Evolutionary conservation across 371 early-diverging fungal species (phyloP), one percentile per base, ranked within the genome.

Genomic region (Lichtheimia ramosa): DNA sequence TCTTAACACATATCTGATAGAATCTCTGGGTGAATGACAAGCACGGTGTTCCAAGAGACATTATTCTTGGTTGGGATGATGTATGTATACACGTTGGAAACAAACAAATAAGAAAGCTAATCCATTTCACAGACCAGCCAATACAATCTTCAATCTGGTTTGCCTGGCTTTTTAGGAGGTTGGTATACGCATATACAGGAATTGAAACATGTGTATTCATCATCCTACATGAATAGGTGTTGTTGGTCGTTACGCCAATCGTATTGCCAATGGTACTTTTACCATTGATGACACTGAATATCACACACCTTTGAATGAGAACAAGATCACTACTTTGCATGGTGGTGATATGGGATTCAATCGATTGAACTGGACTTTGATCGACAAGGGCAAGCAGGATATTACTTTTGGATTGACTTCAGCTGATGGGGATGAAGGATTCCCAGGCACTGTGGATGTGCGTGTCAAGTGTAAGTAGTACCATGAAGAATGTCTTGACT

Each of bases 21-120:
- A 66, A 66, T 21, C 59, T 66, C 13, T 66, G 61, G 62, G 66
- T 66, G 13, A 46, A 52, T 10, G 66, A 66, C 51, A 66, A 66
- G 48, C 10, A 61, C 16, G 66, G 62, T 43, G 39, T 46, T 14
- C 48, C 21, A 18, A 20, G 58, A 14, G 66, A 66, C 34, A 27
- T 66, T 43, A 54, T 66, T 13, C 51, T 66, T 16, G 66, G 66
- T n/a, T 66, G 62, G 61, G 66, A 66, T 51, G 62, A 66, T 41
- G 62, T 60, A 60, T 13, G 56, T 56, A 6, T 25, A 24, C 10
- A 3, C 51, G 13, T 55, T 10, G 5, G 5, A 20, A 46, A 4
- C 3, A 3, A 46, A 16, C 16, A 20, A 3, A 7, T 5, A n/a
- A 54, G 41, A 7, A 21, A 13, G 4, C n/a, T 13, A 13, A 23